Conservation (phyloP, 2,329 filamentous ascomycete genomes). For the Dactylellina parvicollis region DNA sequence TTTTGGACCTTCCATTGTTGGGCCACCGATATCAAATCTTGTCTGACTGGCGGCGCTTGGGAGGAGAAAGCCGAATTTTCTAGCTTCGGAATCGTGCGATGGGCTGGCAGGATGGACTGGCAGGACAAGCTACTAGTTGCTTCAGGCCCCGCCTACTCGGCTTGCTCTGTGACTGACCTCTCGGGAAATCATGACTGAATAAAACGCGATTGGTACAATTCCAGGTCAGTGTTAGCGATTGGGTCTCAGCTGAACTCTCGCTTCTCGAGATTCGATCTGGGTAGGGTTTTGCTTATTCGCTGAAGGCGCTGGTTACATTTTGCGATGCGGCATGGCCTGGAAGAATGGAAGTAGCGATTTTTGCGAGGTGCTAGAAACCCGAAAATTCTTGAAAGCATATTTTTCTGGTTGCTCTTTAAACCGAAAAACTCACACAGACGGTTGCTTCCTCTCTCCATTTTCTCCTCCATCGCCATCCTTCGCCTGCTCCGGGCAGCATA, state of each 20-base stretch:
- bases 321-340: constrained; percentile 43
- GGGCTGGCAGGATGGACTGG: constrained; percentile 24
- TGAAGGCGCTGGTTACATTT: constrained; percentile 15
- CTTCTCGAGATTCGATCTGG: constrained; percentile 49
- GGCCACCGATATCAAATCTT: constrained; percentile 28
- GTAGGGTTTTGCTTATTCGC: constrained; percentile 43
- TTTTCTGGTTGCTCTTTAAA: constrained; percentile 13
- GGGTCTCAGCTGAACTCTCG: constrained; percentile 46
- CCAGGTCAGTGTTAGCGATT: constrained; percentile 36
- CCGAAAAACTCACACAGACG: constrained; percentile 30
- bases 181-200: constrained; percentile 39
- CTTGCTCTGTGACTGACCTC: constrained; percentile 22
- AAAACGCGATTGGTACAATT: constrained; percentile 26
- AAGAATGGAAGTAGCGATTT: constrained; percentile 28
- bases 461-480: constrained; percentile 20
- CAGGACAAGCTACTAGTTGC: too few species aligned
- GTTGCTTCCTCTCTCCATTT: constrained; percentile 21
- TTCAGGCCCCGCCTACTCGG: constrained; percentile 7
- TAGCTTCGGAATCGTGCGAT: constrained; percentile 50
- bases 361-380: constrained; percentile 26
- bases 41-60: constrained; percentile 24
- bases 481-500: constrained; percentile 19
- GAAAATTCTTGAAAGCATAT: constrained; percentile 35
- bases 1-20: constrained; percentile 49
- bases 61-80: constrained; percentile 12